Evolutionary conservation across 2,329 filamentous ascomycete genomes (phyloP), one percentile per base, ranked within the genome.

Genomic region (Dissoconium aciculare): DNA sequence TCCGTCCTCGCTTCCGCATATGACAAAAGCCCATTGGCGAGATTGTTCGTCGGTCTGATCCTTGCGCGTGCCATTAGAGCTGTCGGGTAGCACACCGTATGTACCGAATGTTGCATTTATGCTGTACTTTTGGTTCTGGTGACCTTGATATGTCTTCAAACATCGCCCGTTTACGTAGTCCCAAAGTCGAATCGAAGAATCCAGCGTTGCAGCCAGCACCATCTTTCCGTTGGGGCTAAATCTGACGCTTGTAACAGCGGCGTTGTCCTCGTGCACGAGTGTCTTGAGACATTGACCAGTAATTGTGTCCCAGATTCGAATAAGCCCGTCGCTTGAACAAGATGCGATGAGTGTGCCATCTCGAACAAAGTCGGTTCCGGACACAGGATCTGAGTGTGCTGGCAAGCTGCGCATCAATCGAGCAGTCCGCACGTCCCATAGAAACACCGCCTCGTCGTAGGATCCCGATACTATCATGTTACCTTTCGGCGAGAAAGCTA

Each of bases 81-180:
- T 12, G 8, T 17, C 33, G 4, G 17, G 4, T 15, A 36, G 31
- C 57, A 46, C 31, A 0, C 63, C 62, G 39, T 78, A 76, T 1
- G 71, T 66, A 9, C 82, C 85, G 50, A 95, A 94, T 24, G 77
- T 77, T 3, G 84, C 82, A 3, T 72, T 72, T n/a, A 95, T 66
- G 41, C 82, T 87, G 56, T 79, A 95, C 38, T 76, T 76, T 32
- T 72, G 66, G 53, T 98, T 98, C 32, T 63, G 60, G 49, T 95
- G 89, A 0, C 89, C 89, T 53, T 94, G 84, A 56, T 95, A 98
- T 10, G 89, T 98, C 65, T 98, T 98, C 48, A 93, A 78, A 44
- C 89, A 89, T 15, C 75, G 74, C 5, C 87, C 87, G 21, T 83
- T 74, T 5, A 92, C 78, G 52, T 95, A 98, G 54, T 94, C 81